Base-by-base conservation (phyloP, 768 basidiomycete genomes). In the Russula olivacea region DNA sequence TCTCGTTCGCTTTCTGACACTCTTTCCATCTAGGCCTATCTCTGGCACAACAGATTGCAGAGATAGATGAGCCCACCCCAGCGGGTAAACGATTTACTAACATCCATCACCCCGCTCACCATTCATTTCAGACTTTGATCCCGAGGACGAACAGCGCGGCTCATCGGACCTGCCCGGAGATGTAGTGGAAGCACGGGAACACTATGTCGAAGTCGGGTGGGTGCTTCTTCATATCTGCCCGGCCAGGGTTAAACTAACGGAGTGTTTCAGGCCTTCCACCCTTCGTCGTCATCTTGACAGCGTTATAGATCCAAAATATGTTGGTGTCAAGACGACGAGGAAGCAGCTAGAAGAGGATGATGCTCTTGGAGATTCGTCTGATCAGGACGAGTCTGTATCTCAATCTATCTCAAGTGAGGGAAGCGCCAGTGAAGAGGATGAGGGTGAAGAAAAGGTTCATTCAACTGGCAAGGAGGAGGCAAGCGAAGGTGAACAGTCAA, bases 181-280 rank as follows among this genome's bases (percentile, higher is more conserved):
- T 43, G 77, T 75, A 12, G 69, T 66, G 41, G 73, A 71, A 56
- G 79, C 76, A 0, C 79, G 87, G 68, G 86, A 87, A 68, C 93
- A 96, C 74, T 97, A 96, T 73, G 70, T 92, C 48, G 85, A 89
- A 68, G 90, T 95, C 43, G 91, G 90, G 90, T 93, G 72, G 64
- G 83, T 75, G 28, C 54, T 55, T 53, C 38, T 56, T 15, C 52
- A 32, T 21, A 1, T 25, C 45, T 15, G 36, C 50, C 56, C 36
- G 51, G 28, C 59, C 36, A 47, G 32, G 28, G 50, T 40, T 51
- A 17, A 55, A 52, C 36, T 45, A 17, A 60, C 23, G 11, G 40
- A 32, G 34, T 12, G 32, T 59, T 40, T 64, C 64, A 93, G 90
- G 3, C 84, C 84, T 11, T 93, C 91, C 63, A 74, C 80, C 36